Conservation (phyloP, 441 rosid genomes). For the Mallotus japonicus region DNA sequence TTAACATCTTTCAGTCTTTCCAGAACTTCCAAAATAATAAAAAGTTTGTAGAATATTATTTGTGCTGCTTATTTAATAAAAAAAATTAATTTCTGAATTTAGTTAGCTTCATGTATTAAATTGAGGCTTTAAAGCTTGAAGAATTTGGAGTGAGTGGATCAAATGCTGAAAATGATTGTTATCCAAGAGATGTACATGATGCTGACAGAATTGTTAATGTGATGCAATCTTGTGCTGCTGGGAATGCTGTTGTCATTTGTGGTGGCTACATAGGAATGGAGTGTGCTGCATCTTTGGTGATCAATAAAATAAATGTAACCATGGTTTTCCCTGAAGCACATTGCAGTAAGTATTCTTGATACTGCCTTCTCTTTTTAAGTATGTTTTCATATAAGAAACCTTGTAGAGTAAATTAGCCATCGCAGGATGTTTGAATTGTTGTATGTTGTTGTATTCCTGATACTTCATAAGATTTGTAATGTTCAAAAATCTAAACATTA, state of each 20-base stretch:
- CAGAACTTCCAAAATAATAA: background rate
- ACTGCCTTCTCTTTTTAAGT: slow-evolving; percentile 1
- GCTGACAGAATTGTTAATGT: slow-evolving; percentile 75
- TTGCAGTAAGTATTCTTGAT: slow-evolving; percentile 58
- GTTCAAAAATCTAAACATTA: too few relatives aligned
- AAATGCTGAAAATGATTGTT: slow-evolving; percentile 88
- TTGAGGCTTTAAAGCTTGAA: slow-evolving; percentile 87
- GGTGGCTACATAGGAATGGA: slow-evolving; percentile 99
- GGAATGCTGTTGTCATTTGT: slow-evolving; percentile 90
- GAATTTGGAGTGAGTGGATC: slow-evolving; percentile 90
- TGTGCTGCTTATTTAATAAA: background rate
- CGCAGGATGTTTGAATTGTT: background rate
- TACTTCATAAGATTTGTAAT: background rate
- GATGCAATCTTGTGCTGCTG: slow-evolving; percentile 60
- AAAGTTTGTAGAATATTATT: background rate
- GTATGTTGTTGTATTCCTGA: background rate
- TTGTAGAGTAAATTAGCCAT: background rate
- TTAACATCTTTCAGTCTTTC: background rate
- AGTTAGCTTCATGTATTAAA: slow-evolving; percentile 12
- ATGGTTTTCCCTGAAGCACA: slow-evolving; percentile 98
- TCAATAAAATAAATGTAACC: slow-evolving; percentile 80
- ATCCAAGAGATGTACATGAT: slow-evolving; percentile 74
- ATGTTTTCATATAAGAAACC: background rate
- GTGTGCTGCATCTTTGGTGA: slow-evolving; percentile 93
- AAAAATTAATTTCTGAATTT: background rate